These are phyloP conservation scores for Endoconidiophora laricicola DNA, from an alignment of 2,329 filamentous ascomycete species.

Conservation along the genomic window DNA sequence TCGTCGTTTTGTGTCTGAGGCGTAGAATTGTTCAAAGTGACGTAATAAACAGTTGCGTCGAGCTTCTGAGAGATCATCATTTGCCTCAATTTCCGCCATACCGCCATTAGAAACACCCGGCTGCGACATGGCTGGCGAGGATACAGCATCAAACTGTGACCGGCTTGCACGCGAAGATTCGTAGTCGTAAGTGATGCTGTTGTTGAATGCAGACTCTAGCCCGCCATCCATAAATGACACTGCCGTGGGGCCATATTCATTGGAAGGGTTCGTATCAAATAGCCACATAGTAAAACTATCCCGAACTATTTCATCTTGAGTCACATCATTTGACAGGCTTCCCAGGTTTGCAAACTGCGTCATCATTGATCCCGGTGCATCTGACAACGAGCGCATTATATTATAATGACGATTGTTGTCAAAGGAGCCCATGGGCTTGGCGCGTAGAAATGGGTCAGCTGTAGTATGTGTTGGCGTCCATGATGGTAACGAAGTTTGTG, in stretches of 20 bases:
- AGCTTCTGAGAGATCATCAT: conserved; percentile 20
- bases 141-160: conserved; percentile 26
- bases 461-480: not conserved
- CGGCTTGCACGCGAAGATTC: conserved; percentile 29
- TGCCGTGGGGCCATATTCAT: conserved; percentile 26
- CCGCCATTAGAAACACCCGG: not conserved
- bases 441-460: not conserved
- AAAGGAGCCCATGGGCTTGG: not conserved
- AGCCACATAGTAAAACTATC: conserved; percentile 36
- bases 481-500: not conserved
- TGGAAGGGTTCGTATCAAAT: conserved; percentile 28
- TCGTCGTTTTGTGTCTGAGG: not conserved
- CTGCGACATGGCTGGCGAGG: not conserved
- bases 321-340: no score
- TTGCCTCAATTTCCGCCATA: not conserved
- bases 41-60: conserved; percentile 18
- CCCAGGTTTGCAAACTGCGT: no score
- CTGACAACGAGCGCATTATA: no score
- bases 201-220: conserved; percentile 34
- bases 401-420: no score
- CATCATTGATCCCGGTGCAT: no score
- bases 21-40: conserved; percentile 4
- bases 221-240: conserved; percentile 33
- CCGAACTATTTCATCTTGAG: conserved; percentile 14
- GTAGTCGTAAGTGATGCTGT: conserved; percentile 33